Percentiles rank a stretch among this genome's conserved stretches.
Conservation (phyloP, 257 asterid genomes). For the Fraxinus excelsior region DNA sequence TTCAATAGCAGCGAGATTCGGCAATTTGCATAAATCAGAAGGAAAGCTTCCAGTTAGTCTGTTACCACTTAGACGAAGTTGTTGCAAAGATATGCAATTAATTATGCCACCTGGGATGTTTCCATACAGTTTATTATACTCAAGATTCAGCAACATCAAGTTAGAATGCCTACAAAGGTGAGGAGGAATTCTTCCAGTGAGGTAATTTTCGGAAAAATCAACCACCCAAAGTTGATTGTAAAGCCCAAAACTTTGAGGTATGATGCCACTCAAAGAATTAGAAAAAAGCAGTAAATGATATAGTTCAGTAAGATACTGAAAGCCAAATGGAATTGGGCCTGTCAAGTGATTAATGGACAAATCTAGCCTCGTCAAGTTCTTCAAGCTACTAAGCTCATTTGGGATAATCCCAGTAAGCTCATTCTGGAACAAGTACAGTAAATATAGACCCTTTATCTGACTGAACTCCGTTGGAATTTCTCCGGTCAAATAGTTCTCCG, state of each 20-base stretch:
- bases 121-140: constrained; percentile 62
- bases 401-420: constrained; percentile 78
- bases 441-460: constrained; percentile 43
- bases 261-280: constrained; percentile 60
- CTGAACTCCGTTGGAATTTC: constrained; percentile 71
- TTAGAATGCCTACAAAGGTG: constrained; percentile 55
- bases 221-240: constrained; percentile 80
- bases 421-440: constrained; percentile 72
- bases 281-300: constrained; percentile 70
- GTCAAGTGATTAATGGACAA: constrained; percentile 72
- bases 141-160: constrained; percentile 74
- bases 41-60: constrained; percentile 67
- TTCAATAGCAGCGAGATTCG: constrained; percentile 78
- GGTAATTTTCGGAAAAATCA: constrained; percentile 67
- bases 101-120: constrained; percentile 61
- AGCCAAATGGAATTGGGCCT: constrained; percentile 86
- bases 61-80: constrained; percentile 68
- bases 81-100: constrained; percentile 64
- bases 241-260: constrained; percentile 76
- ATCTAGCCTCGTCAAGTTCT: constrained; percentile 67
- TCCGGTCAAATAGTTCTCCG: constrained; percentile 72
- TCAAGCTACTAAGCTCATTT: constrained; percentile 56
- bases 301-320: constrained; percentile 66
- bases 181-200: constrained; percentile 78
- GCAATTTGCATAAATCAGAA: constrained; percentile 62